A percentile compares a stretch with the other conserved stretches of the same genome.
phyloP scores from a whole-genome alignment of 805 yeast species.

The Hanseniaspora nectarophila region DNA sequence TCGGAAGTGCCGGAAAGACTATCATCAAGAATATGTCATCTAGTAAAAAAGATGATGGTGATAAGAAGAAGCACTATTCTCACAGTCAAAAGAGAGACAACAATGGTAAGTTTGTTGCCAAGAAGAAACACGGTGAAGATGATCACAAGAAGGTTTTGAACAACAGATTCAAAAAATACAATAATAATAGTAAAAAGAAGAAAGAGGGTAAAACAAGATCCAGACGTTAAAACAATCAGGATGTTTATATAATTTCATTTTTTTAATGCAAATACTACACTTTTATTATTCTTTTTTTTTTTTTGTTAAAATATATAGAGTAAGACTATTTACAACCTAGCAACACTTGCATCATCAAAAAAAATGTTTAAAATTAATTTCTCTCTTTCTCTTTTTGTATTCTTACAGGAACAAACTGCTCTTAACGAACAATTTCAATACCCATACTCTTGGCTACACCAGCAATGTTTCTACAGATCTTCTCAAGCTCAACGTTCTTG shows the following conservation, averaged over 20 bases:
- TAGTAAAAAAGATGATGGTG: background rate
- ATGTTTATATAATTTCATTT: background rate
- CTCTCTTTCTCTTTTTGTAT: background rate
- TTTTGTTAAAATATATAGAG: background rate
- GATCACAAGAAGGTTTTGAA: background rate
- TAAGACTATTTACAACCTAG: conserved; percentile 12
- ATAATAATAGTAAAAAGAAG: background rate
- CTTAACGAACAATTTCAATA: conserved; percentile 59
- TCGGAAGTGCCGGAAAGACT: background rate
- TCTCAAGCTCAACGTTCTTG: conserved; percentile 53
- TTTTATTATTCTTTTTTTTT: conserved; percentile 1
- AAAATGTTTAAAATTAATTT: background rate
- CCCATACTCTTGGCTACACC: conserved; percentile 89
- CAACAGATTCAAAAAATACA: background rate
- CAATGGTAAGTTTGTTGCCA: background rate
- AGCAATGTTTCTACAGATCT: conserved; percentile 68
- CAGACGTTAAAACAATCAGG: background rate
- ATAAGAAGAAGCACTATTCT: background rate
- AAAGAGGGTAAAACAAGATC: background rate
- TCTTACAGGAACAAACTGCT: no score
- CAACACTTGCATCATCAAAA: background rate
- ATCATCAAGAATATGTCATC: background rate
- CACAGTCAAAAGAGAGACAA: background rate
- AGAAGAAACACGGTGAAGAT: background rate
- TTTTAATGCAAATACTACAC: background rate